Evolutionary conservation across 305 asterid species (phyloP), one percentile per base, ranked within the genome.

Genomic region (Andrographis paniculata): DNA sequence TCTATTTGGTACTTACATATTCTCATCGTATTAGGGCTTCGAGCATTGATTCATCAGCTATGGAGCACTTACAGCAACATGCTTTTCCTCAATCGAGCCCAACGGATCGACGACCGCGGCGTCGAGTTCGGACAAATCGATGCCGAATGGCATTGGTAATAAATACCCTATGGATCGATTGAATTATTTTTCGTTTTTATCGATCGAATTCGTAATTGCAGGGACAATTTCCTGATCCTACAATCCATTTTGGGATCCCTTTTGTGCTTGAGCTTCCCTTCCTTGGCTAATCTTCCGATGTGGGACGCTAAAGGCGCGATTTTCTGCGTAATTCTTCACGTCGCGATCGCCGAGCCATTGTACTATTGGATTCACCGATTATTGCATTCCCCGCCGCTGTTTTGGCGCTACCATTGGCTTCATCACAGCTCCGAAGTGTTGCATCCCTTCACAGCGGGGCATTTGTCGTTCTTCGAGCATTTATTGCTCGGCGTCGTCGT

Each of bases 61-160:
- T 87, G 95, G 86, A 64, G 73, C 37, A 53, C 58, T 46, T 71
- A 61, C 41, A 60, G 58, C 39, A 58, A 59, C 55, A 69, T 75
- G 84, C 75, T 78, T 20, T 84, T 63, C 45, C 35, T 76, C 9
- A 80, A 65, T 33, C 78, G 82, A 5, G 65, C 62, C 18, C 69
- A 68, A n/a, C 52, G 75, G 38, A 69, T 84, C 65, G 58, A 74
- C 37, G 63, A 74, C 12, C 52, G 62, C 15, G 96, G 96, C 53
- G 41, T 74, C 40, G 91, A 78, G 48, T 87, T 58, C 45, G 63
- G 63, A 48, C 96, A 84, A 36, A 87, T 84, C 28, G 95, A 87
- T 52, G 65, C 75, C 41, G 94, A 87, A 52, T 84, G 95, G 95
- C 79, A 87, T 54, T 87, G 97, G 97, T 87, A 78, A 17, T 45